Base-by-base conservation (phyloP, 1,139 yeast species). In the Pneumocystis jirovecii region DNA sequence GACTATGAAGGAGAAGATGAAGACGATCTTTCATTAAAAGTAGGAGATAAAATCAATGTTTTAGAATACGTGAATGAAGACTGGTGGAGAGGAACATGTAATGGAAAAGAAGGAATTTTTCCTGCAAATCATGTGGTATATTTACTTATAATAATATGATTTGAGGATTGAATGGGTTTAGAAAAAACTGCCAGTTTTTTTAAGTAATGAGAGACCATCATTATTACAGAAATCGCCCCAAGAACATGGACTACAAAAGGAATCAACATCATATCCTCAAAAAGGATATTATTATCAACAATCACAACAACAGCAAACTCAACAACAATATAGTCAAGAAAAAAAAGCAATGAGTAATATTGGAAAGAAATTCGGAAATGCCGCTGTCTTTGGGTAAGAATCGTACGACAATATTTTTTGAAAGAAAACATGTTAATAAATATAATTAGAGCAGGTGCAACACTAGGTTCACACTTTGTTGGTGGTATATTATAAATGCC, bases 291-390 rank as follows among this genome's bases (percentile, higher is more conserved):
- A 66, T 39, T 69, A 68, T 68, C 68, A 64, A 68, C 67, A 66
- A 19, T 72, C 61, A 68, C 70, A 60, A 66, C 74, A 69, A 69
- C 74, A 71, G 68, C 73, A 69, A 64, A 75, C 71, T 65, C 73
- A 69, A 64, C 72, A 69, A 64, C 72, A 72, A 60, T 70, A 72
- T 50, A 71, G 67, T 17, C 69, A 67, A 34, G 71, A 73, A 42
- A 77, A 77, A 7, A 80, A 78, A 10, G 73, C 87, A 65, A 84
- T 82, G 74, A 62, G 60, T 21, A 39, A 56, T 12, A 83, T 89
- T 71, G 97, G 97, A 25, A 80, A 88, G 66, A 86, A 88, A 76
- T 78, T 91, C 65, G 97, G 97, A 65, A 86, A 89, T 71, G 97
- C 97, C 6, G 95, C 95, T 39, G 84, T 91, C 67, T 91, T 89